Conservation (phyloP, 2,329 filamentous ascomycete genomes). For the Herpotrichia juniperi region DNA sequence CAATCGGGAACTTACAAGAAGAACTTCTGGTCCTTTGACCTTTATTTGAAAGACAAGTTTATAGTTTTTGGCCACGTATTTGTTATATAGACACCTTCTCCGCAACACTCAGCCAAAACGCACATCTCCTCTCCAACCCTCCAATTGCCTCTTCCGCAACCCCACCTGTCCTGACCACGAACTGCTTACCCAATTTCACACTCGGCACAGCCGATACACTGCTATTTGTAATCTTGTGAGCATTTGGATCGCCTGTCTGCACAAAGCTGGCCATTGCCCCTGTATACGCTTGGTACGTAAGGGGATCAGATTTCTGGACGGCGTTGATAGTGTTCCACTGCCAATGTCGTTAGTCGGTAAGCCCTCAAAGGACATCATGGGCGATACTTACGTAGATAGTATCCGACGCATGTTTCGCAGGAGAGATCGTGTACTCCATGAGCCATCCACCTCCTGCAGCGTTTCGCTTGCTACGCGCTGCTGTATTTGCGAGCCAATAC, state of each 20-base stretch:
- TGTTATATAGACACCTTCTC: conserved; percentile 53
- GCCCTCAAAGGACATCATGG: not conserved
- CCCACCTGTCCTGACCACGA: conserved; percentile 55
- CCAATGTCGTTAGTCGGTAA: conserved; percentile 7
- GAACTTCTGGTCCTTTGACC: too few relatives aligned
- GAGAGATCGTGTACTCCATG: conserved; percentile 65
- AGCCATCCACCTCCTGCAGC: conserved; percentile 52
- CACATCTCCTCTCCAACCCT: conserved; percentile 56
- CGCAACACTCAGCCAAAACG: conserved; percentile 59
- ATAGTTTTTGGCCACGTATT: too few relatives aligned
- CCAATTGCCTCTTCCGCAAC: conserved; percentile 50
- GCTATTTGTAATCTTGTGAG: conserved; percentile 58
- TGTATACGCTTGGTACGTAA: conserved; percentile 62
- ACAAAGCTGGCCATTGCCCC: conserved; percentile 68
- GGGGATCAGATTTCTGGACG: conserved; percentile 58
- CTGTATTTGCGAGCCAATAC: conserved; percentile 60
- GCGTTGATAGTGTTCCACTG: conserved; percentile 63
- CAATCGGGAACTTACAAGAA: too few relatives aligned
- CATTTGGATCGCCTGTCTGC: conserved; percentile 64
- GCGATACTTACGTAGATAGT: conserved; percentile 57
- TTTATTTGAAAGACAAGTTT: too few relatives aligned
- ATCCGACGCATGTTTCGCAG: conserved; percentile 65
- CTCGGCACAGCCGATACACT: conserved; percentile 54
- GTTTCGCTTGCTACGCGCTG: conserved; percentile 23
- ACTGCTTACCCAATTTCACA: conserved; percentile 53